These are phyloP conservation scores for Trametes polyzona DNA, from an alignment of 1,284 basidiomycete genomes.

Conservation along the genomic window DNA sequence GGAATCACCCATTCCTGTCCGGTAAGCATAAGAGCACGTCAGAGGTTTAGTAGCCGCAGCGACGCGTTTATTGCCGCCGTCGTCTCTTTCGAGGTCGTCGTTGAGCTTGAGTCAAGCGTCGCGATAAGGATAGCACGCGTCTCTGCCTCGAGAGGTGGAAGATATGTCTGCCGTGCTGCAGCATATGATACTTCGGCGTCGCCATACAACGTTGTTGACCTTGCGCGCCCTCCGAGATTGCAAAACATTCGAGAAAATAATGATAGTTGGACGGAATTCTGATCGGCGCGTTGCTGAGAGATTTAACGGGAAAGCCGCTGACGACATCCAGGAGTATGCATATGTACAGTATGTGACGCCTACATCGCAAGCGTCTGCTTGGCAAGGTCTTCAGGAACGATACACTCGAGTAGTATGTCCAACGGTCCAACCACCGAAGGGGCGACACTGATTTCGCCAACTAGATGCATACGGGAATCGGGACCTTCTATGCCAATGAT, in stretches of 20 bases:
- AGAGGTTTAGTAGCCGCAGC: no score
- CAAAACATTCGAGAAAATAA: conserved; percentile 11
- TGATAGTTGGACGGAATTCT: conserved; percentile 27
- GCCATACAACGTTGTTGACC: neutral
- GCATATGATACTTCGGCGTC: conserved; percentile 33
- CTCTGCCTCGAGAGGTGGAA: conserved; percentile 49
- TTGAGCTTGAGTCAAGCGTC: conserved; percentile 44
- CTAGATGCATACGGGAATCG: conserved; percentile 38
- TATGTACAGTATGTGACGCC: conserved; percentile 38
- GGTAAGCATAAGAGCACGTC: no score
- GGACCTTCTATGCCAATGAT: conserved; percentile 38
- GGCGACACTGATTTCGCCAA: conserved; percentile 38
- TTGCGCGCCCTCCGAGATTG: neutral
- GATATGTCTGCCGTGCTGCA: conserved; percentile 46
- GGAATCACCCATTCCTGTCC: conserved; percentile 32
- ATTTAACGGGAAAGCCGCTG: conserved; percentile 26
- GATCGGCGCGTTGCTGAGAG: conserved; percentile 28
- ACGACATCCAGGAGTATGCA: conserved; percentile 37
- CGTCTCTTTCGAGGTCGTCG: conserved; percentile 46
- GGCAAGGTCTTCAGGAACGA: conserved; percentile 45
- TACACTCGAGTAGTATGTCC: conserved; percentile 38
- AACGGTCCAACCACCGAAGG: conserved; percentile 39
- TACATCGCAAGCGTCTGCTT: conserved; percentile 37
- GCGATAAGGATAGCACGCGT: conserved; percentile 45
- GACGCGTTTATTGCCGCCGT: conserved; percentile 35